Conservation (phyloP, 2,329 filamentous ascomycete species). For the Pseudogymnoascus sp. region DNA sequence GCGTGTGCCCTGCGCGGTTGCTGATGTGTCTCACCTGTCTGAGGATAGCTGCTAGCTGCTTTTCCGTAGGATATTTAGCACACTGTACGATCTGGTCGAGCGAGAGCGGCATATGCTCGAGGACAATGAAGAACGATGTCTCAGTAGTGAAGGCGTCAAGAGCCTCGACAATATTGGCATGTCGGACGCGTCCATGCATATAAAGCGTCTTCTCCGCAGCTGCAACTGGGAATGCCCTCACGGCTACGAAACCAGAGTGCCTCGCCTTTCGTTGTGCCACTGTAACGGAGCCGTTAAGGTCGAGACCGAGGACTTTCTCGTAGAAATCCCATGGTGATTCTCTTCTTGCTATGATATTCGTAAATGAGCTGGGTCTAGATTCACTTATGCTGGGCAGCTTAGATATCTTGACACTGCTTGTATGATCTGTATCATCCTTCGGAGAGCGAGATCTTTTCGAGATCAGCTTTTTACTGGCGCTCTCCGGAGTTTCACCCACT, state of each 20-base stretch:
- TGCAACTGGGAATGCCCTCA: slow-evolving; percentile 16
- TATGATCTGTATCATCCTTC: background rate
- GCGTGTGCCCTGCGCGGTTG: background rate
- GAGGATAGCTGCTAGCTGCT: slow-evolving; percentile 5
- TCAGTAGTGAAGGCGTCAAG: slow-evolving; percentile 15
- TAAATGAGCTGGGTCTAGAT: background rate
- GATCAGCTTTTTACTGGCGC: background rate
- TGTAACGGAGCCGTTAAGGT: slow-evolving; percentile 11
- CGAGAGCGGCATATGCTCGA: background rate
- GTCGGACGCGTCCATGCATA: slow-evolving; percentile 13
- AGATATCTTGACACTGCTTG: background rate
- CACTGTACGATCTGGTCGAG: background rate
- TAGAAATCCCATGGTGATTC: slow-evolving; percentile 14
- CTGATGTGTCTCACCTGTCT: background rate
- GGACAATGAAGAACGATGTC: slow-evolving; percentile 1
- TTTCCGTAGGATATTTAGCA: slow-evolving; percentile 4
- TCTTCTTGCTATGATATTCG: background rate
- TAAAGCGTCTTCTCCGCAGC: slow-evolving; percentile 13
- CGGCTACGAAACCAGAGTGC: slow-evolving; percentile 11
- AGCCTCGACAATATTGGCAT: slow-evolving; percentile 15
- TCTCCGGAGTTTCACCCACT: background rate
- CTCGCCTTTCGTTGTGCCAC: slow-evolving; percentile 15
- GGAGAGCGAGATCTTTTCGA: background rate
- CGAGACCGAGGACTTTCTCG: slow-evolving; percentile 13
- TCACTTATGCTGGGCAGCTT: background rate